Evolutionary conservation across 1,284 basidiomycete species (phyloP).

Genomic region (Microbotryum intermedium): DNA sequence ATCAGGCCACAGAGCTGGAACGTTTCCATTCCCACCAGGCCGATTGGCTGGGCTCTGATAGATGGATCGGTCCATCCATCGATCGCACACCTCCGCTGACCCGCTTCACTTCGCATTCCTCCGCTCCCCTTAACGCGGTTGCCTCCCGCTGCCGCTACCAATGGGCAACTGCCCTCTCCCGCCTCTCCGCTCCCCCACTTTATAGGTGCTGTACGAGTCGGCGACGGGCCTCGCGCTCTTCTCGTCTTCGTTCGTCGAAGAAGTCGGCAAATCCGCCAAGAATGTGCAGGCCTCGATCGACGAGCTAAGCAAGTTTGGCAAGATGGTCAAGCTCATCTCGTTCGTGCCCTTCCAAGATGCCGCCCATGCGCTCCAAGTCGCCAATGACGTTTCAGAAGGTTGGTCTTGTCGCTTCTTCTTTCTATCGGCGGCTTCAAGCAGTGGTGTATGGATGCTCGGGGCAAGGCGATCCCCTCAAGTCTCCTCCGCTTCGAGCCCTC

Average conservation of each 20-base stretch:
- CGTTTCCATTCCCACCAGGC: too few relatives aligned
- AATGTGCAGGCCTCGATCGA: slow-evolving; percentile 59
- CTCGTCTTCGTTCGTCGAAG: slow-evolving; percentile 77
- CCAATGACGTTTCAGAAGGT: slow-evolving; percentile 96
- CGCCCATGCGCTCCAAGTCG: slow-evolving; percentile 83
- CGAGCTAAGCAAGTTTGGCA: slow-evolving; percentile 66
- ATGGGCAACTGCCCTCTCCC: background rate
- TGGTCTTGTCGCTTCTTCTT: slow-evolving; percentile 44
- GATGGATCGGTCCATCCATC: too few relatives aligned
- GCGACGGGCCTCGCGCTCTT: slow-evolving; percentile 94
- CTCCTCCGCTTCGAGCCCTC: too few relatives aligned
- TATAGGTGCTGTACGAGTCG: slow-evolving; percentile 85
- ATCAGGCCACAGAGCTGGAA: background rate
- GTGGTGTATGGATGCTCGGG: too few relatives aligned
- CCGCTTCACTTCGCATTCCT: background rate
- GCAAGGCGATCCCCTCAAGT: too few relatives aligned
- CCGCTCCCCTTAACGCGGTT: background rate
- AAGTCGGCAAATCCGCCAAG: slow-evolving; percentile 74
- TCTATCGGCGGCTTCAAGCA: too few relatives aligned
- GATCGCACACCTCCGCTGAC: background rate
- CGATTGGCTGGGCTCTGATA: too few relatives aligned
- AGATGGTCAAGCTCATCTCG: slow-evolving; percentile 86
- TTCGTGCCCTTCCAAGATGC: slow-evolving; percentile 86
- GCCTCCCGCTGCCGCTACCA: background rate
- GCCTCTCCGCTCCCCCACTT: background rate